Evolutionary conservation across 2,329 filamentous ascomycete genomes (phyloP), one percentile per base, ranked within the genome.

Genomic region (Alternaria triticimaculans): DNA sequence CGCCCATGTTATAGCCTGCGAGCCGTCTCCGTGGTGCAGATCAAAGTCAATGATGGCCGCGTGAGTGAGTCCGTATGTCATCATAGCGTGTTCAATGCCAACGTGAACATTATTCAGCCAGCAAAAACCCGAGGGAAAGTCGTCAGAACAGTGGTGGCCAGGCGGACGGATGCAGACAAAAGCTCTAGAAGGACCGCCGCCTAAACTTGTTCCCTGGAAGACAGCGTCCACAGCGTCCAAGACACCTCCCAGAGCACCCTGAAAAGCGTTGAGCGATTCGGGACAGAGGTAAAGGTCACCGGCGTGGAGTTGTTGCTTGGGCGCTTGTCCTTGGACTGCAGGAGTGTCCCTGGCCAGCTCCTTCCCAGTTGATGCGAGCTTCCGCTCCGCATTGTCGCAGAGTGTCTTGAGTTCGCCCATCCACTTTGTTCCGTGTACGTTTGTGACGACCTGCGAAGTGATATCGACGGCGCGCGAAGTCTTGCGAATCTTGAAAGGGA

Each of bases 21-120:
- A 98, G n/a, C 96, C 96, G 59, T 82, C 80, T 49, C 80, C 80
- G 58, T 82, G 79, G 54, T 82, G 80, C 43, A 82, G 64, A 59
- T 82, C 80, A 60, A 81, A 81, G 58, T 82, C 80, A 30, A 82
- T 78, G 60, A 82, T 98, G 11, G 93, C 96, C 0, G 94, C 95
- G 78, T 99, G 96, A 0, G 95, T 98, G 26, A 98, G 83, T 0
- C 92, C 94, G 75, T 99, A 92, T 43, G 87, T 87, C 66, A 95
- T 88, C 20, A 93, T 90, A 11, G 90, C 95, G 78, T 99, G 92
- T 79, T 96, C 92, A 68, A 99, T 97, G 0, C 95, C 96, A 21
- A 99, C 93, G 76, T 98, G 95, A 1, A 99, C 94, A 76, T 99
- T 99, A 80, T 99, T 99, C 55, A 99, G 83, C 95, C 96, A 99